These are phyloP conservation scores for Asterophora parasitica DNA, from an alignment of 768 basidiomycete species.

Conservation along the genomic window DNA sequence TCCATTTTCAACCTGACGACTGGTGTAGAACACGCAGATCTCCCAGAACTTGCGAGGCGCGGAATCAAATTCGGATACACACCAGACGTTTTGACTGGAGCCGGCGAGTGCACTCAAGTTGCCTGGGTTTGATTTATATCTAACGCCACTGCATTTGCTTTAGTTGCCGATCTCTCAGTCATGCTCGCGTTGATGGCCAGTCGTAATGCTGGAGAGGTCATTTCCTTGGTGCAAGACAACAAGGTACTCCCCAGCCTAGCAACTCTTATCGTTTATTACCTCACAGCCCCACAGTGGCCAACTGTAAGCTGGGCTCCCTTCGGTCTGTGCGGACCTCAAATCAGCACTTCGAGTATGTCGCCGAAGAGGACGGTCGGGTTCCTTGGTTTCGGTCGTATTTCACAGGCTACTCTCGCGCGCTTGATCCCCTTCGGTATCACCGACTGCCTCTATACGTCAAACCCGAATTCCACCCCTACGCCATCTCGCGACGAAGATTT, in stretches of 20 bases:
- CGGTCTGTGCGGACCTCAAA: slow-evolving; percentile 77
- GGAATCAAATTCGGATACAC: slow-evolving; percentile 83
- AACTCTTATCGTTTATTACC: neutral
- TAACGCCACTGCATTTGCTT: neutral
- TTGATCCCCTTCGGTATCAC: slow-evolving; percentile 81
- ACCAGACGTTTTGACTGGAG: slow-evolving; percentile 89
- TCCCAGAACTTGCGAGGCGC: slow-evolving; percentile 52
- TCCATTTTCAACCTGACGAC: neutral
- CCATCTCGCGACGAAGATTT: slow-evolving; percentile 37
- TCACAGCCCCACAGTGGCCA: slow-evolving; percentile 62
- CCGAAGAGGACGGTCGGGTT: slow-evolving; percentile 75
- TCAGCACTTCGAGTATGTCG: slow-evolving; percentile 48
- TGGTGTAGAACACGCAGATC: slow-evolving; percentile 71
- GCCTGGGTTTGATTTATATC: neutral
- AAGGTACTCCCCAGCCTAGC: slow-evolving; percentile 35
- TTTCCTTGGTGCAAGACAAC: slow-evolving; percentile 62
- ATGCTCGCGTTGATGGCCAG: slow-evolving; percentile 95
- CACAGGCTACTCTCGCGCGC: slow-evolving; percentile 76
- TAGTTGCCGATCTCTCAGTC: slow-evolving; percentile 85
- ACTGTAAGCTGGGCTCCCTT: slow-evolving; percentile 77
- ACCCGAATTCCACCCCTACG: slow-evolving; percentile 45
- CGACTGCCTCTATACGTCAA: slow-evolving; percentile 62
- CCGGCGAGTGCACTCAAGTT: slow-evolving; percentile 48
- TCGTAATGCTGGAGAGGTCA: slow-evolving; percentile 67
- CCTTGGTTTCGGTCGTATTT: slow-evolving; percentile 93